Evolutionary conservation across 202 grass and related monocot species (phyloP).

Genomic region (Bolboschoenoplectus hybrid): DNA sequence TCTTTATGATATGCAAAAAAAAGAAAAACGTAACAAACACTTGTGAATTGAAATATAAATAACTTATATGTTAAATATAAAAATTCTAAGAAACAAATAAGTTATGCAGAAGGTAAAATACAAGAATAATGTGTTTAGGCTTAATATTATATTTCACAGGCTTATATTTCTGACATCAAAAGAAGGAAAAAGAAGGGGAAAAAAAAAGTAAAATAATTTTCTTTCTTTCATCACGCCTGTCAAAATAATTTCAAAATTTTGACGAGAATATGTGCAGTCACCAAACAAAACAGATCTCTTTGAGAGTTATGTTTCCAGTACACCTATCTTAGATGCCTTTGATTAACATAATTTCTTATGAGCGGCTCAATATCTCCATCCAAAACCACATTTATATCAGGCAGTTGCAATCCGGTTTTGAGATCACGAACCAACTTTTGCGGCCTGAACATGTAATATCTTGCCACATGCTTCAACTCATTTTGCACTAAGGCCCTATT

Average conservation of each 20-base stretch:
- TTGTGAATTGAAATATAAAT: too few species aligned
- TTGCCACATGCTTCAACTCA: conserved; percentile 45
- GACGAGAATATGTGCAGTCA: not conserved
- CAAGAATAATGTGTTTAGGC: not conserved
- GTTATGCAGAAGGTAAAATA: too few species aligned
- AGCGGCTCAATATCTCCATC: conserved; percentile 72
- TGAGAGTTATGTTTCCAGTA: not conserved
- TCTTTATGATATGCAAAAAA: not conserved
- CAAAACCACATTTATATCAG: conserved; percentile 66
- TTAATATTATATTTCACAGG: not conserved
- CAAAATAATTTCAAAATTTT: not conserved
- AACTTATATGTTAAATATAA: too few species aligned
- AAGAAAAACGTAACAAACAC: not conserved
- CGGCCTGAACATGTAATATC: conserved; percentile 69
- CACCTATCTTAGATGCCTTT: conserved; percentile 49
- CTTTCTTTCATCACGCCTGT: not conserved
- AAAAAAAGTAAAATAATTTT: not conserved
- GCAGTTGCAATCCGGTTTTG: conserved; percentile 72
- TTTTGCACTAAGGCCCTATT: conserved; percentile 46
- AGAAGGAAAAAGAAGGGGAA: not conserved
- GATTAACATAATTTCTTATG: conserved; percentile 62
- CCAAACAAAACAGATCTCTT: not conserved
- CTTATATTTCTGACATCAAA: conserved; percentile 9
- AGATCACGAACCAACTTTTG: conserved; percentile 76
- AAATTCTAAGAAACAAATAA: too few species aligned